These are phyloP conservation scores for Exidia glandulosa DNA, from an alignment of 768 basidiomycete species.

Conservation along the genomic window DNA sequence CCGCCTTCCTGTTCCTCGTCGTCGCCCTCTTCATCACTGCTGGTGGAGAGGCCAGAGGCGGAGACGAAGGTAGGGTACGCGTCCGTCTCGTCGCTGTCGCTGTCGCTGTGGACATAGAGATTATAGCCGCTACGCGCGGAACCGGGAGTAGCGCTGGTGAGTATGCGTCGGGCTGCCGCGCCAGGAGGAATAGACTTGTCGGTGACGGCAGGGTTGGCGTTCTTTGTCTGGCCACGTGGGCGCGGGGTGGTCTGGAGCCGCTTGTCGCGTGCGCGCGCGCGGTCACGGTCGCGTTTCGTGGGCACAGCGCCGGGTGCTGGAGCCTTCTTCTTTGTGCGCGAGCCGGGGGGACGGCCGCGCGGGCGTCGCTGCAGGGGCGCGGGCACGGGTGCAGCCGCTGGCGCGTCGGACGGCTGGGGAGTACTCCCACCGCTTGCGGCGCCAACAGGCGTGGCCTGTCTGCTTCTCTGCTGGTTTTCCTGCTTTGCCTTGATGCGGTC, in stretches of 20 bases:
- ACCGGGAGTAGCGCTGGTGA: not conserved
- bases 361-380: not conserved
- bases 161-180: not conserved
- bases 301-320: too few relatives aligned
- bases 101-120: constrained; percentile 1
- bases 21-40: constrained; percentile 23
- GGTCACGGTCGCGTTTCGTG: too few relatives aligned
- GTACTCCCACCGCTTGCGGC: not conserved
- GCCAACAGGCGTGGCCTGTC: not conserved
- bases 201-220: too few relatives aligned
- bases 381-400: not conserved
- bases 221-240: too few relatives aligned
- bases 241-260: too few relatives aligned
- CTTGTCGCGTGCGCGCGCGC: too few relatives aligned
- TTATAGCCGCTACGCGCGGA: not conserved
- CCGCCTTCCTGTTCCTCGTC: not conserved
- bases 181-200: too few relatives aligned
- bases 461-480: not conserved
- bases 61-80: constrained; percentile 58
- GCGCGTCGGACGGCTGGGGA: not conserved
- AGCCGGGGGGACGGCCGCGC: not conserved
- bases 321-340: too few relatives aligned
- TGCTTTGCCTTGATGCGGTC: not conserved
- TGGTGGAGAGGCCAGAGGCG: constrained; percentile 47
- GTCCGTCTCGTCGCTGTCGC: constrained; percentile 4